A percentile compares a stretch with the other conserved stretches of the same genome.
These are phyloP conservation scores for Sclerotinia subarctica DNA, from an alignment of 2,329 filamentous ascomycete genomes.

Conservation along the genomic window DNA sequence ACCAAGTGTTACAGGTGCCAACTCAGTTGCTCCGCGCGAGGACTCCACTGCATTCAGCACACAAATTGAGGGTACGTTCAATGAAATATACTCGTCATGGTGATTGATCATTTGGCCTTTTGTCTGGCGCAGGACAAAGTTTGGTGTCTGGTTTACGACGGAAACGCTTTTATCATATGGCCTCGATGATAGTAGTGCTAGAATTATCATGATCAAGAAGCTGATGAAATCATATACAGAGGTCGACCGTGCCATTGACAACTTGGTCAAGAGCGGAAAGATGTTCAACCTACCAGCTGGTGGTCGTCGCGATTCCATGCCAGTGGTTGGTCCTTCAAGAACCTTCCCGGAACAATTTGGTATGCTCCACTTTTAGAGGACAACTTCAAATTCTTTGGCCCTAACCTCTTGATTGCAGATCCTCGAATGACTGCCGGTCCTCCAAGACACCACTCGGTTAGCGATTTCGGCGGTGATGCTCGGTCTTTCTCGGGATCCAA, in stretches of 20 bases:
- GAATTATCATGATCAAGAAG: slow-evolving; percentile 9
- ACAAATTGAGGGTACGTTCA: slow-evolving; percentile 80
- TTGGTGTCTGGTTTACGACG: neutral
- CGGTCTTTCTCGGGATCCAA: slow-evolving; percentile 73
- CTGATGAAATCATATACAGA: slow-evolving; percentile 53
- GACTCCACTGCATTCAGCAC: slow-evolving; percentile 76
- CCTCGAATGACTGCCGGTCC: slow-evolving; percentile 62
- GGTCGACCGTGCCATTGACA: slow-evolving; percentile 93
- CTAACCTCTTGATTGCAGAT: slow-evolving; percentile 49
- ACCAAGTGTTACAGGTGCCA: slow-evolving; percentile 57
- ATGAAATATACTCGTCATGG: neutral
- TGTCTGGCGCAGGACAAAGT: neutral
- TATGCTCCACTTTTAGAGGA: slow-evolving; percentile 43
- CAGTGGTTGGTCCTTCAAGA: slow-evolving; percentile 57
- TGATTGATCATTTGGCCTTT: neutral
- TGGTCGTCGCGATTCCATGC: slow-evolving; percentile 78
- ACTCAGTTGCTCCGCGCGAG: slow-evolving; percentile 69
- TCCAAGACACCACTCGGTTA: slow-evolving; percentile 77
- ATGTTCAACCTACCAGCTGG: slow-evolving; percentile 60
- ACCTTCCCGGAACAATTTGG: slow-evolving; percentile 55
- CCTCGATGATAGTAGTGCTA: neutral
- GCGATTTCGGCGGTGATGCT: slow-evolving; percentile 73
- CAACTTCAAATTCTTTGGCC: neutral
- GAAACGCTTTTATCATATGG: neutral
- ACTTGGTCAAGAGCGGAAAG: slow-evolving; percentile 95